Conservation (phyloP, 2,329 filamentous ascomycete genomes). For the Rosellinia necatrix region DNA sequence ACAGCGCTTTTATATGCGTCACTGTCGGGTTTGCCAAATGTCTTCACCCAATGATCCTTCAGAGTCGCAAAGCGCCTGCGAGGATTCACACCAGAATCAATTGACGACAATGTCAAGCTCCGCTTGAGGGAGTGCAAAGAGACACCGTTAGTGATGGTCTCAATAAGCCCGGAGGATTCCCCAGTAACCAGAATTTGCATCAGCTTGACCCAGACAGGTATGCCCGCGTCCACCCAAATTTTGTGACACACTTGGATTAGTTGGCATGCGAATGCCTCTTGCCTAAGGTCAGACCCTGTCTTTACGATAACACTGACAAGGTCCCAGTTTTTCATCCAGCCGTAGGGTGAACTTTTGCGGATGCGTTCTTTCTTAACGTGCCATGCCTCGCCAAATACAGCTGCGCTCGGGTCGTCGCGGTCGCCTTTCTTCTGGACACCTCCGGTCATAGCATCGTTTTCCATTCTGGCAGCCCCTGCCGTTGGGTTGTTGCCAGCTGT, state of each 20-base stretch:
- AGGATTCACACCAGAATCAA: constrained; percentile 74
- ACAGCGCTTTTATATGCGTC: constrained; percentile 73
- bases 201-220: constrained; percentile 84
- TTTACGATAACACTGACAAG: constrained; percentile 86
- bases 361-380: constrained; percentile 83
- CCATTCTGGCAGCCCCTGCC: constrained; percentile 81
- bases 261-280: constrained; percentile 87
- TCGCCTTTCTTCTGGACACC: constrained; percentile 81
- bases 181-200: constrained; percentile 88
- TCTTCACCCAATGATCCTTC: constrained; percentile 80
- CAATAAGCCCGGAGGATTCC: constrained; percentile 81
- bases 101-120: constrained; percentile 75
- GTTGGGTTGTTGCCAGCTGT: constrained; percentile 65
- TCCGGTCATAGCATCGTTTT: constrained; percentile 86
- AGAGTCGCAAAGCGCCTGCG: constrained; percentile 78
- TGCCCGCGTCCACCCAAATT: constrained; percentile 76
- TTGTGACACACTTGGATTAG: constrained; percentile 80
- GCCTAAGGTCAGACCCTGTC: constrained; percentile 79
- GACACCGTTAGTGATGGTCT: constrained; percentile 87
- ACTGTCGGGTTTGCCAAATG: constrained; percentile 73
- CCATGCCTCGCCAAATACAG: constrained; percentile 87
- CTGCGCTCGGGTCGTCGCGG: constrained; percentile 82
- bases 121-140: constrained; percentile 86
- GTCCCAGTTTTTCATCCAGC: constrained; percentile 91
- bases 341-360: constrained; percentile 80